phyloP scores from a whole-genome alignment of 2,329 filamentous ascomycete genomes.

The Sporothrix protearum region DNA sequence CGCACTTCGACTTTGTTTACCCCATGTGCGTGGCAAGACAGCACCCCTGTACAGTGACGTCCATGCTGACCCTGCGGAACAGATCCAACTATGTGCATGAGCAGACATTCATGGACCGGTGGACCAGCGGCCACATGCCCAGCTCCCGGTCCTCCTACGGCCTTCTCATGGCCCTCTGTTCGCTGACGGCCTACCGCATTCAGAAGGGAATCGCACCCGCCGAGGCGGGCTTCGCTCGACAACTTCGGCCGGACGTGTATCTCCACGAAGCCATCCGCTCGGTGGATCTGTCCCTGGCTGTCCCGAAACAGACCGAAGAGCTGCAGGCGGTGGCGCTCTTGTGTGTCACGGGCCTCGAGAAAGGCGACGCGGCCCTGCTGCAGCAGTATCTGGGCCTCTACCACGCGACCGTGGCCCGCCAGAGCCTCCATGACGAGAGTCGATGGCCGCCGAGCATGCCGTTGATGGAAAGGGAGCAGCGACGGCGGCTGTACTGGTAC shows the following conservation, averaged over 20 bases:
- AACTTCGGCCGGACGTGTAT: slow-evolving; percentile 6
- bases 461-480: slow-evolving; percentile 24
- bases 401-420: slow-evolving; percentile 27
- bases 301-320: slow-evolving; percentile 16
- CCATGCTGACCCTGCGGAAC: background rate
- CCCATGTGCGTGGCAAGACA: slow-evolving; percentile 16
- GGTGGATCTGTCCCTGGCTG: slow-evolving; percentile 1
- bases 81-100: slow-evolving; percentile 19
- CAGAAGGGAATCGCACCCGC: slow-evolving; percentile 18
- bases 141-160: slow-evolving; percentile 13
- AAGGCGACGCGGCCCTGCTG: slow-evolving; percentile 19
- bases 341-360: slow-evolving; percentile 18
- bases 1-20: slow-evolving; percentile 24
- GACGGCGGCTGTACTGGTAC: slow-evolving; percentile 29
- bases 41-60: no score
- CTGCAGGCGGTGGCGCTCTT: slow-evolving; percentile 23
- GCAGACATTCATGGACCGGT: slow-evolving; percentile 16
- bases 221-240: background rate
- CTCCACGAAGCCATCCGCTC: background rate
- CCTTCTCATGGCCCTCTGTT: slow-evolving; percentile 17
- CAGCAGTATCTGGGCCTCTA: slow-evolving; percentile 30
- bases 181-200: slow-evolving; percentile 16
- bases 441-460: slow-evolving; percentile 27
- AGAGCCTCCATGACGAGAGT: slow-evolving; percentile 27
- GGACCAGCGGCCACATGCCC: background rate